Percentiles rank a stretch among this genome's conserved stretches.
Conservation (phyloP, 306 rosid species). For the Vigna mungo region DNA sequence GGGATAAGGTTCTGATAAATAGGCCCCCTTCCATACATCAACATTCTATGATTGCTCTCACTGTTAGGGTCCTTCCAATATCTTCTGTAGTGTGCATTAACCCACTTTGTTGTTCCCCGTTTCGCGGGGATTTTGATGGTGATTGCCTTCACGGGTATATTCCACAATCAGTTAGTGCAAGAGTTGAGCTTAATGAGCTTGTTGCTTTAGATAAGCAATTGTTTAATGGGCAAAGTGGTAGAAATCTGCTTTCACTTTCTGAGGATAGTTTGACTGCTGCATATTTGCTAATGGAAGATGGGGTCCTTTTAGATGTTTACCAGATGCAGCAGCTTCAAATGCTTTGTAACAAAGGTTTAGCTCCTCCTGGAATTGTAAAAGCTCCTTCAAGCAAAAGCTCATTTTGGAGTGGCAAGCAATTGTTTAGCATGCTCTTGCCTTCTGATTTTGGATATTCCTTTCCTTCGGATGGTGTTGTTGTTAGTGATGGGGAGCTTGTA, state of each 20-base stretch:
- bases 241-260: conserved; percentile 80
- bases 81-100: conserved; percentile 72
- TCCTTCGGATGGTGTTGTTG: conserved; percentile 58
- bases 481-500: conserved; percentile 70
- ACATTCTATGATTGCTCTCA: conserved; percentile 82
- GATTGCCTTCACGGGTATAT: conserved; percentile 96
- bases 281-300: conserved; percentile 73
- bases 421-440: conserved; percentile 85
- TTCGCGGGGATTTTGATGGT: conserved; percentile 98
- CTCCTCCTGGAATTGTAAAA: conserved; percentile 67
- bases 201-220: conserved; percentile 83
- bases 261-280: conserved; percentile 96
- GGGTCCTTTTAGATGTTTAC: conserved; percentile 55
- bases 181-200: conserved; percentile 85
- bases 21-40: conserved; percentile 99
- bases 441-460: conserved; percentile 61
- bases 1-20: conserved; percentile 81
- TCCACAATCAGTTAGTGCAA: conserved; percentile 80
- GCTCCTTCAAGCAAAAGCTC: conserved; percentile 54
- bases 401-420: conserved; percentile 86
- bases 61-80: conserved; percentile 76
- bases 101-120: conserved; percentile 92
- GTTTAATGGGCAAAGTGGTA: conserved; percentile 87
- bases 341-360: conserved; percentile 52
- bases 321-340: conserved; percentile 91